phyloP scores from a whole-genome alignment of 176 grass and related monocot species.

The Microstegium vimineum region DNA sequence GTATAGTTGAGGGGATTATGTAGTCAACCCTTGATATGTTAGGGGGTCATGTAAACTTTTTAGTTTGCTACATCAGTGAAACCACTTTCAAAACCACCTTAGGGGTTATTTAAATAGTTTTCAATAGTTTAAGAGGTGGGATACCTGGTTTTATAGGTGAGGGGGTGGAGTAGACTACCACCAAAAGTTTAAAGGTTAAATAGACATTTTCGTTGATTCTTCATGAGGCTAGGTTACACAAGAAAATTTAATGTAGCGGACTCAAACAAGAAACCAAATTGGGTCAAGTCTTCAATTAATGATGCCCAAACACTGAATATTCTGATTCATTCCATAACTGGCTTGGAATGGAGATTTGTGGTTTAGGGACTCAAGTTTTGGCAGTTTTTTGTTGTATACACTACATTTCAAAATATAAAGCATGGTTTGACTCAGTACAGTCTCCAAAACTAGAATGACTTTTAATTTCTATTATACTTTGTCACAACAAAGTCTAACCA shows the following conservation, averaged over 20 bases:
- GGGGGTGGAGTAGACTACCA: too few relatives aligned
- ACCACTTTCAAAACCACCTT: too few relatives aligned
- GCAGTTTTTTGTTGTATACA: not conserved
- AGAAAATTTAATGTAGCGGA: not conserved
- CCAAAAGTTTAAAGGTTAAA: too few relatives aligned
- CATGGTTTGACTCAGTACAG: not conserved
- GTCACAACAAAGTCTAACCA: not conserved
- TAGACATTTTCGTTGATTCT: too few relatives aligned
- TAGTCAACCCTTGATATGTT: too few relatives aligned
- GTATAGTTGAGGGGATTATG: too few relatives aligned
- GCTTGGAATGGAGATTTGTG: not conserved
- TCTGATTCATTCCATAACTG: not conserved
- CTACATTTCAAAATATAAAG: not conserved
- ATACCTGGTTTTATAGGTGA: too few relatives aligned
- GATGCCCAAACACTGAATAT: not conserved
- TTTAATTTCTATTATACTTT: not conserved
- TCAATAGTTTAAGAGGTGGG: too few relatives aligned
- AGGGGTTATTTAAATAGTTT: too few relatives aligned
- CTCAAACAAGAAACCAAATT: slow-evolving; percentile 9
- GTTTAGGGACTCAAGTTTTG: not conserved
- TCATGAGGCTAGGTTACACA: not conserved
- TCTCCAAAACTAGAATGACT: not conserved
- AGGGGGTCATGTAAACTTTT: too few relatives aligned
- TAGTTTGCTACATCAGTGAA: too few relatives aligned
- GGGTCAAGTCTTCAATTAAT: not conserved